A percentile compares a stretch with the other conserved stretches of the same genome.
phyloP scores from a whole-genome alignment of 352 stramenopile genomes.

The Phytophthora pluvialis region DNA sequence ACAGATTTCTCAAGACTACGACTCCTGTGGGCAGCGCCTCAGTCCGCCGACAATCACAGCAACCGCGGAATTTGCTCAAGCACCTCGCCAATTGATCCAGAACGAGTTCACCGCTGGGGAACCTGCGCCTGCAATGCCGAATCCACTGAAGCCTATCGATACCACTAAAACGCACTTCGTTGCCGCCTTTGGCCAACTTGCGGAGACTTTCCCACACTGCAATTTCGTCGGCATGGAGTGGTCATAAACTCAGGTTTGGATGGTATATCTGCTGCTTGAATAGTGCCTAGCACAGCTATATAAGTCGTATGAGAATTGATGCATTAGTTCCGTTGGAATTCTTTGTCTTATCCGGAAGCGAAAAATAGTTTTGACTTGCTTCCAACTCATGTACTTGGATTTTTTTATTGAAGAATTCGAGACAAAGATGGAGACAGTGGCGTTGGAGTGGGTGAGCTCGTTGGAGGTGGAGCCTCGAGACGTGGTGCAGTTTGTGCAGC shows the following conservation, averaged over 20 bases:
- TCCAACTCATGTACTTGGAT: neutral
- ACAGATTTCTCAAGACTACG: neutral
- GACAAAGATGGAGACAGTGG: conserved; percentile 46
- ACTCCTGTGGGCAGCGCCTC: neutral
- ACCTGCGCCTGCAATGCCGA: neutral
- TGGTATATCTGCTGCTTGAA: neutral
- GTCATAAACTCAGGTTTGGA: neutral
- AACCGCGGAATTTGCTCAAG: neutral
- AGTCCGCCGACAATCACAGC: neutral
- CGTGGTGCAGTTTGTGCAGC: conserved; percentile 56
- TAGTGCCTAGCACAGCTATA: too few species aligned
- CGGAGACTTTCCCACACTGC: neutral
- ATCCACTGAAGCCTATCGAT: conserved; percentile 1
- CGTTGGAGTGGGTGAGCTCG: conserved; percentile 53
- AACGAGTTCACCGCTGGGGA: neutral
- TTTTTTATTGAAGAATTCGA: neutral
- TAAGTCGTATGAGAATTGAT: too few species aligned
- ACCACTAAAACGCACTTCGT: neutral
- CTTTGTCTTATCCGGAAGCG: neutral
- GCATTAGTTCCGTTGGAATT: neutral
- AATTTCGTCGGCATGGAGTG: neutral
- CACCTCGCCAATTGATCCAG: neutral
- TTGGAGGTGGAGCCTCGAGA: conserved; percentile 38
- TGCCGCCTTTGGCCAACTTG: neutral
- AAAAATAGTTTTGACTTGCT: conserved; percentile 11